A percentile compares a stretch with the other conserved stretches of the same genome.
Conservation (phyloP, 495 filamentous ascomycete genomes). For the Neurospora intermedia region DNA sequence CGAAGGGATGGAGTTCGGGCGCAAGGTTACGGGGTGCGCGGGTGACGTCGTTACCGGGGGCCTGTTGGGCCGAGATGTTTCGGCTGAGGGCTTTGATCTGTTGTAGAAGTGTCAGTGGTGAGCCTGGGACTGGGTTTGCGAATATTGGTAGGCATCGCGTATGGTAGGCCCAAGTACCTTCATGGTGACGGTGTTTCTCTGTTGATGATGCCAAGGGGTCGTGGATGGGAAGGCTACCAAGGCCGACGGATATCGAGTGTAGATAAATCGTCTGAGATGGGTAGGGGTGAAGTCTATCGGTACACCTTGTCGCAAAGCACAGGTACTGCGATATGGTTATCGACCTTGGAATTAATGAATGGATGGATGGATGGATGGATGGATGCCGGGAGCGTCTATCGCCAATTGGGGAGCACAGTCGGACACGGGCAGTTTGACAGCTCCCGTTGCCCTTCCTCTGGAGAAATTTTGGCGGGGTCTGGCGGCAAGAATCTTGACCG, state of each 20-base stretch:
- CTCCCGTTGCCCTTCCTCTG: not conserved
- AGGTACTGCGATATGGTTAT: not conserved
- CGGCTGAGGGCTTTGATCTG: conserved; percentile 87
- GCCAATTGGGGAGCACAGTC: not conserved
- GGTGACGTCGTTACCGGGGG: conserved; percentile 59
- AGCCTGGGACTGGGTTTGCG: not conserved
- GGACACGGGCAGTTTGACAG: not conserved
- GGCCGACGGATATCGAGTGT: not conserved
- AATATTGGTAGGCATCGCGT: not conserved
- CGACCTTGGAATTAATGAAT: not conserved
- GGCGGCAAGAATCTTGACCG: conserved; percentile 19
- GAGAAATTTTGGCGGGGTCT: conserved; percentile 27
- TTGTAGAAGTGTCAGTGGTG: conserved; percentile 1
- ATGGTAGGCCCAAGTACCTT: conserved; percentile 19
- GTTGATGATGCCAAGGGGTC: not conserved
- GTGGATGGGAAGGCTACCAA: not conserved
- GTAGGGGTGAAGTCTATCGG: not conserved
- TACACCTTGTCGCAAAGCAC: not conserved
- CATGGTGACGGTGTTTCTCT: conserved; percentile 24
- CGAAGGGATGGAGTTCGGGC: conserved; percentile 88
- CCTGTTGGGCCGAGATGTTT: conserved; percentile 62
- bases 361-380: not conserved
- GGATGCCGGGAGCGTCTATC: not conserved
- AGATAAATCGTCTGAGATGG: not conserved
- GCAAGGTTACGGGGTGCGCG: conserved; percentile 64